Evolutionary conservation across 306 rosid genomes (phyloP).

Genomic region (Acacia crassicarpa): DNA sequence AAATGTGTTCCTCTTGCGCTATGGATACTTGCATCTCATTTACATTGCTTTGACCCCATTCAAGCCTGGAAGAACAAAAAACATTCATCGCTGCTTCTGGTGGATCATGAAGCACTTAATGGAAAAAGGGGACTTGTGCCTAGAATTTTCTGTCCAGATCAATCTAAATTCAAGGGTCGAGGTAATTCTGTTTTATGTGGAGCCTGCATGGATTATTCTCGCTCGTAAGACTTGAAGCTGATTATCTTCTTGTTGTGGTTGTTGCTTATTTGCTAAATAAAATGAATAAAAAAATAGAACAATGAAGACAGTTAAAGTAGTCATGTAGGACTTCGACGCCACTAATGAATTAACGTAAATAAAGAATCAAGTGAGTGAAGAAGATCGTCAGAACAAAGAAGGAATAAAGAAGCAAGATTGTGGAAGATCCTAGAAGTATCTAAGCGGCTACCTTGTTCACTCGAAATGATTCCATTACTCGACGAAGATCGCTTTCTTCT

Average conservation of each 20-base stretch:
- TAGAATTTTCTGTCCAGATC: no score
- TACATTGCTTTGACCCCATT: constrained; percentile 44
- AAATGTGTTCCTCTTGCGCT: not conserved
- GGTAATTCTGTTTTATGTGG: constrained; percentile 45
- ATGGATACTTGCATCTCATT: constrained; percentile 9
- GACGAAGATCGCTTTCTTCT: constrained; percentile 81
- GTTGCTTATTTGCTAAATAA: not conserved
- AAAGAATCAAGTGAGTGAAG: not conserved
- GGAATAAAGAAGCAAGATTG: not conserved
- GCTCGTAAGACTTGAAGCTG: constrained; percentile 90
- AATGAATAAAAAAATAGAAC: not conserved
- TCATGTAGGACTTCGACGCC: constrained; percentile 8
- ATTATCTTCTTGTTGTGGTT: constrained; percentile 73
- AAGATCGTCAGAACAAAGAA: not conserved
- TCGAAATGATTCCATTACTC: constrained; percentile 82
- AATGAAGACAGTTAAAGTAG: not conserved
- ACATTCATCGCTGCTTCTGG: constrained; percentile 94
- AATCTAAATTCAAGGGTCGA: no score
- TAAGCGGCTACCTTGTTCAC: constrained; percentile 64
- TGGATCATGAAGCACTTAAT: constrained; percentile 19
- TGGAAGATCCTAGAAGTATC: not conserved
- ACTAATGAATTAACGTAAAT: not conserved
- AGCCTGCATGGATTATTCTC: constrained; percentile 80
- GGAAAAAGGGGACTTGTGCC: no score
- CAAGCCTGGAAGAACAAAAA: constrained; percentile 94